Base-by-base conservation (phyloP, 2,329 filamentous ascomycete genomes). In the Elsinoe arachidis region DNA sequence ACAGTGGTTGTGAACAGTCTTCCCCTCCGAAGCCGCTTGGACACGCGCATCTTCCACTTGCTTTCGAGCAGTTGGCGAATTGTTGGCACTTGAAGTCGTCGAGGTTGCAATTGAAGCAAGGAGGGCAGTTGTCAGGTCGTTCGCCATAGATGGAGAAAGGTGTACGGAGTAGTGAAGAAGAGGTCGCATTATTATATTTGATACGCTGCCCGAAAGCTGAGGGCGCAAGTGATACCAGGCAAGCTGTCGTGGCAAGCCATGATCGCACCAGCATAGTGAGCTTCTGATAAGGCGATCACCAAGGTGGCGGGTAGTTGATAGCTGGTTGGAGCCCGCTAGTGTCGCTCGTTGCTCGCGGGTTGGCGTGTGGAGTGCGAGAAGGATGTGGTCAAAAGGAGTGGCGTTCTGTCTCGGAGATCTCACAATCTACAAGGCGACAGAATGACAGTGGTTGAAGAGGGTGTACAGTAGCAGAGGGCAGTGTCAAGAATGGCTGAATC, bases 81-180 rank as follows among this genome's bases (percentile, higher is more conserved):
- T 99, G 93, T 61, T 88, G 84, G 72, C 93, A 99, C 61, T 84
- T 85, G 71, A 96, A 95, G 61, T 88, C 89, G 26, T 93, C 91
- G 14, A 99, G 82, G 59, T 96, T 87, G 76, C 93, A 99, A 81
- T 99, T 97, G 80, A 99, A 99, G 77, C 93, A 93, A 67, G 88
- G 88, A 55, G 88, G 88, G 69, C 89, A 93, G 66, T 86, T 83
- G 61, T 81, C 81, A 5, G 90, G 87, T 52, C 88, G 82, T 66
- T 87, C 84, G 63, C 83, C 86, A 73, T 88, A 81, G 47, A 91
- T 74, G 37, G 85, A 80, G 68, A 90, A 77, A 68, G 87, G 82
- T 64, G 78, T 34, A 5, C 33, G 23, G n/a, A 81, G 75, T 73
- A 80, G 82, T 66, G 58, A 72, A 70, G 52, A 66, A 59, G 58